Evolutionary conservation across 495 filamentous ascomycete species (phyloP), one percentile per base, ranked within the genome.

Genomic region (Endocarpon pusillum): DNA sequence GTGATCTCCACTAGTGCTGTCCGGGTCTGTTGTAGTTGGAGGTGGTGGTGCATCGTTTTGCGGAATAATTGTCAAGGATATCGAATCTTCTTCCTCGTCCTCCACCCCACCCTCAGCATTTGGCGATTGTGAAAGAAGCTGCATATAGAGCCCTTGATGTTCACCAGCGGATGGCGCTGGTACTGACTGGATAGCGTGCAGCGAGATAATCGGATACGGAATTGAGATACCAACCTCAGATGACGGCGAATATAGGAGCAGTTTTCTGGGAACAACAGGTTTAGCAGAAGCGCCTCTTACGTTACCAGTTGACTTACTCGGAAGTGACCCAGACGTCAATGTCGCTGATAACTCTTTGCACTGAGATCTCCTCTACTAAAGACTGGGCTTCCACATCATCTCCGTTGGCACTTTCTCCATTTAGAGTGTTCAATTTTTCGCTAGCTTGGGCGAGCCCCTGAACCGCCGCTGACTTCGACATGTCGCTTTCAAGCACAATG

Each of bases 141-240:
- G 75, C 66, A 92, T 78, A 55, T 83, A 87, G 4, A 94, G 67
- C 3, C 73, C 71, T 47, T 69, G 64, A 11, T 55, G 37, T 31
- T 52, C 45, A 3, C 53, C 33, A 12, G 48, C 45, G 30, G 48
- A 42, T 7, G 55, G 58, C 39, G 68, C 53, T 29, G 44, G 51
- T n/a, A 63, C 57, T 35, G 68, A 68, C 52, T 85, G 78, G 52
- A 85, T 71, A 6, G 86, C 89, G 54, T 97, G 89, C 7, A 96
- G 72, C 19, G 76, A 79, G 48, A 97, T 83, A 21, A 73, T 57
- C 3, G 80, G 83, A 61, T 94, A 97, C 10, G 84, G 79, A 38
- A 97, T 84, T 24, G 73, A 66, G 33, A 93, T 46, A 33, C 85
- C 86, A 2, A 53, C 55, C 21, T 62, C 55, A 29, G 58, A 60